Base-by-base conservation (phyloP, 371 early-diverging fungal genomes). In the Rhizopus sp. region DNA sequence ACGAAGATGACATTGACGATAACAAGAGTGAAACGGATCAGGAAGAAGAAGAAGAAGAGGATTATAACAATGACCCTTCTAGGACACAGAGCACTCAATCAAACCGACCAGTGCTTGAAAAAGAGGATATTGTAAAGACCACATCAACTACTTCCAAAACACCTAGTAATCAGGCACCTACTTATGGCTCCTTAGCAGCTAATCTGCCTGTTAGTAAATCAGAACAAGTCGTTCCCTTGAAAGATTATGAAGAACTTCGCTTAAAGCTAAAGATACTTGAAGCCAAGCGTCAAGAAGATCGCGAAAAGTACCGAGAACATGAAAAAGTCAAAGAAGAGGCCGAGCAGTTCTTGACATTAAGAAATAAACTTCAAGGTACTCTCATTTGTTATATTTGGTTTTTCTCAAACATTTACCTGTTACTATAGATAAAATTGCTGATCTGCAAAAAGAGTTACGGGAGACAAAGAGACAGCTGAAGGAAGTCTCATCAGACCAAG, bases 191-290 rank as follows among this genome's bases (percentile, higher is more conserved):
- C 0, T 46, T 75, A 7, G 72, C 70, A 38, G 45, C 69, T 7
- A 63, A 62, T 15, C 60, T 66, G 53, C 73, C 76, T 15, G 50
- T 72, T 13, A 72, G 73, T 53, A 75, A 75, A 68, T 75, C 76
- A 3, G 76, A 75, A 7, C 76, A 72, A 57, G 72, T 68, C 30
- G 77, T 90, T 3, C 70, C 88, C 3, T 37, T 84, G 35, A 87
- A 86, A 64, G 90, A 93, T 35, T 81, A 85, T 53, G 93, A 94
- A 58, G 96, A 94, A 53, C 71, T 94, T 49, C 86, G 88, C 4
- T 71, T 90, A 40, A 91, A 91, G 66, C 69, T 93, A 16, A 83
- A 82, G 49, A 80, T 89, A 17, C 66, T 95, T 29, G 95, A 96
- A 67, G 68, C 74, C 16, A 91, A 92, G 69, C 88, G 94, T 4